Evolutionary conservation across 768 basidiomycete genomes (phyloP).

Genomic region (Naganishia vishniacii): DNA sequence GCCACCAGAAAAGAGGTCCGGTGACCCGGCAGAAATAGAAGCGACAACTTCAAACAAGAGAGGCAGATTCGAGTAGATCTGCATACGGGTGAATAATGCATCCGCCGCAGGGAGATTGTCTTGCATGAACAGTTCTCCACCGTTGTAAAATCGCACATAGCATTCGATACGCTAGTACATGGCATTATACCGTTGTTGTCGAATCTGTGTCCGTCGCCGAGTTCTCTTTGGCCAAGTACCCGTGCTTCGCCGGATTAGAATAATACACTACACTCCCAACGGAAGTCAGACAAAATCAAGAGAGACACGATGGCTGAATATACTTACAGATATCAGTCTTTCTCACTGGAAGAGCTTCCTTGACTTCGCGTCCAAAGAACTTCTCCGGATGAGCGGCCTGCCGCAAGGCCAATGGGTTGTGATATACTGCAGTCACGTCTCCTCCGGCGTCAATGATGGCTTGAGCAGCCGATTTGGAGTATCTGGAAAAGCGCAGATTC

Average conservation of each 20-base stretch:
- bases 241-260: constrained; percentile 44
- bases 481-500: constrained; percentile 74
- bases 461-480: constrained; percentile 75
- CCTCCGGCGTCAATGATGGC: constrained; percentile 80
- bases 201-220: neutral
- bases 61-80: no score
- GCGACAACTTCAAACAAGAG: no score
- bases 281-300: neutral
- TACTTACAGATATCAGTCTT: constrained; percentile 73
- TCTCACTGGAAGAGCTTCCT: constrained; percentile 74
- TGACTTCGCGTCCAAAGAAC: constrained; percentile 61
- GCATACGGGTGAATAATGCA: no score
- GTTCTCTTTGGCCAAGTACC: constrained; percentile 38
- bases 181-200: neutral
- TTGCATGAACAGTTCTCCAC: no score
- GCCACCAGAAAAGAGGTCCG: no score
- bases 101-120: no score
- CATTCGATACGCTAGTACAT: no score
- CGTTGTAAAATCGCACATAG: no score
- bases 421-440: constrained; percentile 79
- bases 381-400: constrained; percentile 50
- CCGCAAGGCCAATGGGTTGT: constrained; percentile 76
- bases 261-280: constrained; percentile 37
- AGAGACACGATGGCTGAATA: neutral
- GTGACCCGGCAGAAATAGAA: no score